Evolutionary conservation across 2,329 filamentous ascomycete genomes (phyloP).

Genomic region (Escovopsis sp.): DNA sequence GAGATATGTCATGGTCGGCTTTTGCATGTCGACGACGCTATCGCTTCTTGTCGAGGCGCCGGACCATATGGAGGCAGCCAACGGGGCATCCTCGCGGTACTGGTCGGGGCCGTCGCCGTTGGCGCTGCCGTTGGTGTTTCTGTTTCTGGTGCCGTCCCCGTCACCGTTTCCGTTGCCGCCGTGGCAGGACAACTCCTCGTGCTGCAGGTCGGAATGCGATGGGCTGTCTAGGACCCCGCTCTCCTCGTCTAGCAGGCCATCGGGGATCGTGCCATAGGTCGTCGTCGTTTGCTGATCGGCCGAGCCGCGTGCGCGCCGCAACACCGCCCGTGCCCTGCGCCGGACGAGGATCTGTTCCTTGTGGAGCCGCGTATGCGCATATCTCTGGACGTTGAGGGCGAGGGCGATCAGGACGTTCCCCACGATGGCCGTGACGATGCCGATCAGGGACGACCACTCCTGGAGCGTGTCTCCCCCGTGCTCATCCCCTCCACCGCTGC

Average conservation of each 20-base stretch:
- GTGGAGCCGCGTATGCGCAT: slow-evolving; percentile 77
- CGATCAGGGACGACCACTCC: slow-evolving; percentile 86
- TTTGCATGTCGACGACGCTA: slow-evolving; percentile 15
- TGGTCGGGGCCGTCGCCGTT: slow-evolving; percentile 3
- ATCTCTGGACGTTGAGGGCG: slow-evolving; percentile 89
- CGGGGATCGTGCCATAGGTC: slow-evolving; percentile 21
- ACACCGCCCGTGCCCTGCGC: slow-evolving; percentile 36
- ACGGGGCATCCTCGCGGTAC: slow-evolving; percentile 32
- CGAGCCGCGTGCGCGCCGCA: slow-evolving; percentile 27
- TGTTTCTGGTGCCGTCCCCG: no score
- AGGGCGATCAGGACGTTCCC: slow-evolving; percentile 92
- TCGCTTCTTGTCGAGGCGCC: slow-evolving; percentile 10
- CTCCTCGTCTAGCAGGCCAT: slow-evolving; percentile 4
- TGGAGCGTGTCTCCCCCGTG: slow-evolving; percentile 34
- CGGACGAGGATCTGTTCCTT: slow-evolving; percentile 48
- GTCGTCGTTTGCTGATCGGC: slow-evolving; percentile 10
- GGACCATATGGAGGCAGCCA: slow-evolving; percentile 36
- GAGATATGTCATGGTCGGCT: slow-evolving; percentile 56
- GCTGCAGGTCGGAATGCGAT: no score
- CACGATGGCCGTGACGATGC: slow-evolving; percentile 80
- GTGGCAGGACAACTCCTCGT: no score
- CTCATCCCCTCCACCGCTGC: slow-evolving; percentile 7
- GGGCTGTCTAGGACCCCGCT: slow-evolving; percentile 6
- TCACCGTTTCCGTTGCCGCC: no score
- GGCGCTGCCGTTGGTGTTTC: slow-evolving; percentile 7